Conservation (phyloP, 495 filamentous ascomycete species). For the Clavariopsis aquatica region DNA sequence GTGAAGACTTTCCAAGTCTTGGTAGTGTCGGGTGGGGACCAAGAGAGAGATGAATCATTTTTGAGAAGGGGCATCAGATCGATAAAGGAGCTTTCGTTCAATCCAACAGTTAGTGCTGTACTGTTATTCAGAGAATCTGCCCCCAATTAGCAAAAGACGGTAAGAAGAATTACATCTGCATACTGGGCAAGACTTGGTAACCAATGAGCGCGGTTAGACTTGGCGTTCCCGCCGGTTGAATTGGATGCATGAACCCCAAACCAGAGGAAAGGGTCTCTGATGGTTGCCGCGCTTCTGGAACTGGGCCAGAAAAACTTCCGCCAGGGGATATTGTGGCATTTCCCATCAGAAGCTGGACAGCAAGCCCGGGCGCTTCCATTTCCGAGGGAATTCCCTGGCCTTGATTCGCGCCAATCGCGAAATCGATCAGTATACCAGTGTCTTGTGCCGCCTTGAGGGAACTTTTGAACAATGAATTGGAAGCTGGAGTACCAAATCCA, state of each 20-base stretch:
- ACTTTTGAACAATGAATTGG: slow-evolving; percentile 45
- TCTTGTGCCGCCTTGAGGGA: slow-evolving; percentile 47
- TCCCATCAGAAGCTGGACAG: slow-evolving; percentile 16
- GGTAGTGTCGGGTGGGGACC: slow-evolving; percentile 9
- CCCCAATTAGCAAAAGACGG: not conserved
- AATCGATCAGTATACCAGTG: slow-evolving; percentile 50
- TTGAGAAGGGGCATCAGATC: slow-evolving; percentile 14
- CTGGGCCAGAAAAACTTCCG: slow-evolving; percentile 9
- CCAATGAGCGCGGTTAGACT: slow-evolving; percentile 23
- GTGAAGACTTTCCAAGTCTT: slow-evolving; percentile 43
- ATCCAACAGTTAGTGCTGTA: not conserved
- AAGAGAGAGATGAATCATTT: not conserved
- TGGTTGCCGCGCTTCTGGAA: slow-evolving; percentile 6
- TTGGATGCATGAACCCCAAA: slow-evolving; percentile 8
- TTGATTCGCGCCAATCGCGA: slow-evolving; percentile 53
- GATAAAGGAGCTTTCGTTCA: slow-evolving; percentile 12
- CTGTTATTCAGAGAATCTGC: not conserved
- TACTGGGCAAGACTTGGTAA: slow-evolving; percentile 9
- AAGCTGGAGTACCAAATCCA: slow-evolving; percentile 53
- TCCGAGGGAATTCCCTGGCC: slow-evolving; percentile 53
- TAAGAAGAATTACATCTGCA: not conserved
- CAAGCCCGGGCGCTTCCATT: slow-evolving; percentile 13
- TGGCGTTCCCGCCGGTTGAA: slow-evolving; percentile 16
- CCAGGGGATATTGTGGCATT: slow-evolving; percentile 10
- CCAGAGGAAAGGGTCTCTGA: slow-evolving; percentile 2